phyloP scores from a whole-genome alignment of 257 asterid species.

The Paulownia fortunei region DNA sequence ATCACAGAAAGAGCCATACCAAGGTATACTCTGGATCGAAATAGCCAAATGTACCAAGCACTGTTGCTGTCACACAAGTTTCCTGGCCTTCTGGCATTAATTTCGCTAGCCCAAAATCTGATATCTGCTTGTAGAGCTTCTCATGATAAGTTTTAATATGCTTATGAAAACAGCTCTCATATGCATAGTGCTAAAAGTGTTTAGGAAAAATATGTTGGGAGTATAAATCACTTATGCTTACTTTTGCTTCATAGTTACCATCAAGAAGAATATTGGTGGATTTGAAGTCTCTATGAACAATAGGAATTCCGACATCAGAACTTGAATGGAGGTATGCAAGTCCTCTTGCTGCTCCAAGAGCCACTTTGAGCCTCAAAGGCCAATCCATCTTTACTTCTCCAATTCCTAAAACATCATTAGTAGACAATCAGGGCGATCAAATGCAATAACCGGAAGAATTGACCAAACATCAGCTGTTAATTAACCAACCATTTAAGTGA shows the following conservation, averaged over 20 bases:
- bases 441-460: neutral
- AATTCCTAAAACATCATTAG: slow-evolving; percentile 54
- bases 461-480: neutral
- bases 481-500: slow-evolving; percentile 77
- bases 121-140: slow-evolving; percentile 62
- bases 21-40: slow-evolving; percentile 96
- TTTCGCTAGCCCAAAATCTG: slow-evolving; percentile 96
- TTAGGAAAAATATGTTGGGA: neutral
- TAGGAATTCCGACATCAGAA: slow-evolving; percentile 89
- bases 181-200: neutral
- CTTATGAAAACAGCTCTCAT: slow-evolving; percentile 24
- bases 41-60: slow-evolving; percentile 96
- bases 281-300: slow-evolving; percentile 92
- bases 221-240: slow-evolving; percentile 32
- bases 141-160: slow-evolving; percentile 20
- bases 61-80: slow-evolving; percentile 81
- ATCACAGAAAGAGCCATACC: slow-evolving; percentile 56
- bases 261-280: slow-evolving; percentile 92
- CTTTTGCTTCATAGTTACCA: slow-evolving; percentile 88
- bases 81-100: slow-evolving; percentile 96
- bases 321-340: slow-evolving; percentile 94
- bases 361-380: slow-evolving; percentile 83
- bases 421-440: neutral
- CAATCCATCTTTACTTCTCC: slow-evolving; percentile 87
- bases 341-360: slow-evolving; percentile 92